Conservation (phyloP, 306 rosid genomes). For the Boehmeria nivea region DNA sequence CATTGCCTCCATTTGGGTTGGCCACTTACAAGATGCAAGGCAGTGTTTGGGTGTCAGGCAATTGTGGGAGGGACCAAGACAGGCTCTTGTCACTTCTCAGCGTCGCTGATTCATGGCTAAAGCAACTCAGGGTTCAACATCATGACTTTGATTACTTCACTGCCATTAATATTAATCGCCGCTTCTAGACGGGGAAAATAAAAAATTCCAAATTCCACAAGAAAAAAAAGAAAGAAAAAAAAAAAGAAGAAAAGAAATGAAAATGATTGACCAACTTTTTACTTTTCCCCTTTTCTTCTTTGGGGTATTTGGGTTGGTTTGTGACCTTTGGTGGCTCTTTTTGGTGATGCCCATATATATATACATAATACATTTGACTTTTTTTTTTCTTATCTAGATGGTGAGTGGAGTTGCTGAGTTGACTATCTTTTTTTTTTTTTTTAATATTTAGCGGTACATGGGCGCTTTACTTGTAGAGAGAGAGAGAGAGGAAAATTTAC, state of each 20-base stretch:
- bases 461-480: too few species aligned
- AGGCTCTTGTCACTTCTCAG: slow-evolving; percentile 57
- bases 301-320: slow-evolving; percentile 20
- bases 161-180: slow-evolving; percentile 24
- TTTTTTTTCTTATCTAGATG: neutral
- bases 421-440: neutral
- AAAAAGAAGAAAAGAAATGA: neutral
- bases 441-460: too few species aligned
- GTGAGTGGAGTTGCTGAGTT: slow-evolving; percentile 1
- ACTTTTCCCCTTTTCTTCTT: neutral
- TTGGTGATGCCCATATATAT: neutral
- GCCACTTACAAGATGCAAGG: slow-evolving; percentile 97
- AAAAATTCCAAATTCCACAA: neutral
- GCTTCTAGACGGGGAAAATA: too few species aligned
- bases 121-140: slow-evolving; percentile 84
- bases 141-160: slow-evolving; percentile 89
- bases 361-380: neutral
- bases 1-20: slow-evolving; percentile 74
- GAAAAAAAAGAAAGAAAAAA: neutral
- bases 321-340: slow-evolving; percentile 12
- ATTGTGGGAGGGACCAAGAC: slow-evolving; percentile 76
- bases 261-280: neutral
- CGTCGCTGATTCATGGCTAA: slow-evolving; percentile 93
- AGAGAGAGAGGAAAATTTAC: neutral
- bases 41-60: slow-evolving; percentile 67